Base-by-base conservation (phyloP, 2,329 filamentous ascomycete genomes). In the Lizonia empirigonia region DNA sequence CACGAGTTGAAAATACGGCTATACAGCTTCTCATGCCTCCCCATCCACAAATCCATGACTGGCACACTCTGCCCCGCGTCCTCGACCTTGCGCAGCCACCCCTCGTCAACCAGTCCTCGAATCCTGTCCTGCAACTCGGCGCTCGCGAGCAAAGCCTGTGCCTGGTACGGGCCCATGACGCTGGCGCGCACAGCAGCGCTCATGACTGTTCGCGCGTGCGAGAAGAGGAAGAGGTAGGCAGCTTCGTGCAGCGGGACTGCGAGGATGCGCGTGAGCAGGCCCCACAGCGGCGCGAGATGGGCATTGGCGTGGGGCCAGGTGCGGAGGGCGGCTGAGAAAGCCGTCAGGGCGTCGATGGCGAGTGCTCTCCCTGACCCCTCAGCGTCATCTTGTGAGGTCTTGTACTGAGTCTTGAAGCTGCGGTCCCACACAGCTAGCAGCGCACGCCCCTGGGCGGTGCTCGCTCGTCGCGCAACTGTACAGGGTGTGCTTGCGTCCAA, bases 1-100 rank as follows among this genome's bases (percentile, higher is more conserved):
- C 66, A 93, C 63, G 89, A 92, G 74, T 94, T 94, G 68, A 94
- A 94, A 46, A 94, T 93, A 62, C 90, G 84, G 51, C 89, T 92
- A 72, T 94, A 94, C 58, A 94, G 71, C 68, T 90, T 77, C 78
- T 94, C 90, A 71, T 94, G 90, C 67, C 90, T 81, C 3, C 90
- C 90, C 65, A 91, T 80, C 89, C 90, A 94, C 24, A 94, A 70
- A 76, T 94, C 90, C 82, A 93, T 85, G 1, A 86, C 82, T 1
- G 90, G 90, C 55, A 91, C 85, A 47, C 78, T 85, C 76, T 93
- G 88, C 5, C 87, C 88, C 3, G 89, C 89, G 56, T 86, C 82
- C 50, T 88, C 85, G 0, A 87, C 77, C 1, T 63, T 70, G 50
- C 78, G 83, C 12, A 78, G 61, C 83, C 83, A 86, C 63, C 87